phyloP scores from a whole-genome alignment of 768 basidiomycete species.

The Agaricus subrufescens region DNA sequence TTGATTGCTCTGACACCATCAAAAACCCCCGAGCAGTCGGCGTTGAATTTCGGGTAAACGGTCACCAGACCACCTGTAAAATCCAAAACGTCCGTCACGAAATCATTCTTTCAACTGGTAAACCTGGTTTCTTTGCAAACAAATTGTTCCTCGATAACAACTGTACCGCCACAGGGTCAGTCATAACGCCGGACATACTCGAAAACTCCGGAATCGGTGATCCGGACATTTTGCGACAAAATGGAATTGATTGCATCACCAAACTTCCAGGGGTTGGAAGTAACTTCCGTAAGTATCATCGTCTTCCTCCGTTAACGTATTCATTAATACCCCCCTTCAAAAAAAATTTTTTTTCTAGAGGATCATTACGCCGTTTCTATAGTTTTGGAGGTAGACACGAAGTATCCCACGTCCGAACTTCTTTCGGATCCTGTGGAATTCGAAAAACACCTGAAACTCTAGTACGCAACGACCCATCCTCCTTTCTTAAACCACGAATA shows the following conservation, averaged over 20 bases:
- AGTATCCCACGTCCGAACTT: neutral
- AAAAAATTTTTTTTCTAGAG: neutral
- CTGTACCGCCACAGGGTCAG: conserved; percentile 9
- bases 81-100: conserved; percentile 22
- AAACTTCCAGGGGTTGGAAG: conserved; percentile 8
- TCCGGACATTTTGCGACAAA: neutral
- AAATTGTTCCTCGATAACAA: neutral
- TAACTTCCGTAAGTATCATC: conserved; percentile 6
- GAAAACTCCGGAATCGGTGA: conserved; percentile 21
- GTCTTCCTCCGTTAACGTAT: neutral
- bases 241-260: conserved; percentile 2
- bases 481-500: neutral
- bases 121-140: conserved; percentile 7
- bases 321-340: neutral
- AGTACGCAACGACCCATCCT: neutral
- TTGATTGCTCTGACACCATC: neutral
- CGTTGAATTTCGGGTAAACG: neutral
- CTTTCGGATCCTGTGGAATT: neutral
- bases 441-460: conserved; percentile 4
- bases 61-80: neutral
- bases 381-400: neutral
- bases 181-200: conserved; percentile 12
- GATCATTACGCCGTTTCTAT: conserved; percentile 6
- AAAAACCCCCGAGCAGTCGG: conserved; percentile 1
- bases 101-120: conserved; percentile 50